Evolutionary conservation across 805 yeast species (phyloP), one percentile per base, ranked within the genome.

Genomic region (Starmerella scarabaei): DNA sequence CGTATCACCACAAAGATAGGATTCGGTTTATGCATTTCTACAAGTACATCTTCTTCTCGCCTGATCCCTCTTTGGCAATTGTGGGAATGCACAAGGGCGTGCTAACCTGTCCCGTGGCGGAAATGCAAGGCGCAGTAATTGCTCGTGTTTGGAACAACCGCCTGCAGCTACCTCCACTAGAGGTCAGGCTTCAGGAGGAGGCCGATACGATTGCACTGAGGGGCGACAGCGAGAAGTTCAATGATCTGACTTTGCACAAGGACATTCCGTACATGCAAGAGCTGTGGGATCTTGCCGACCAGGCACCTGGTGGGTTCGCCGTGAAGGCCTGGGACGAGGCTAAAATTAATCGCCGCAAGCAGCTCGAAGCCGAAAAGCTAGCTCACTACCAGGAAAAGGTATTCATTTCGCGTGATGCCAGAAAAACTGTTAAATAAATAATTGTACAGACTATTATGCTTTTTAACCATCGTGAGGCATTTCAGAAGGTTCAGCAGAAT

Each of bases 31-130:
- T 66, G 36, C 69, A 73, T 17, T 50, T 76, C 9, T 80, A 75
- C 65, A 68, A 70, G 47, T 88, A 77, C 49, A 61, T 75, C 12
- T 61, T 78, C 35, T 70, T 71, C 49, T 62, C 64, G 20, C 58
- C 64, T 15, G 80, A 79, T 46, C 84, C 85, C 0, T 71, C 80
- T 1, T 51, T 83, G 24, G 74, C 75, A 0, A 65, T 80, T 26
- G 66, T 79, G 28, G 77, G 80, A 1, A 58, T 77, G 14, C 51
- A 49, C 33, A 50, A 50, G 41, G 45, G 47, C 38, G 50, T 58
- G 7, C 50, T 55, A 21, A 63, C 62, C 5, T 44, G 56, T 46
- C 61, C 60, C 2, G 29, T 50, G n/a, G 50, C 56, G 2, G 76
- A 72, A 49, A 62, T 72, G 35, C 91, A 81, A 53, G 83, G 80